phyloP scores from a whole-genome alignment of 192 early-diverging fungal species.

The Umbelopsis isabellina region DNA sequence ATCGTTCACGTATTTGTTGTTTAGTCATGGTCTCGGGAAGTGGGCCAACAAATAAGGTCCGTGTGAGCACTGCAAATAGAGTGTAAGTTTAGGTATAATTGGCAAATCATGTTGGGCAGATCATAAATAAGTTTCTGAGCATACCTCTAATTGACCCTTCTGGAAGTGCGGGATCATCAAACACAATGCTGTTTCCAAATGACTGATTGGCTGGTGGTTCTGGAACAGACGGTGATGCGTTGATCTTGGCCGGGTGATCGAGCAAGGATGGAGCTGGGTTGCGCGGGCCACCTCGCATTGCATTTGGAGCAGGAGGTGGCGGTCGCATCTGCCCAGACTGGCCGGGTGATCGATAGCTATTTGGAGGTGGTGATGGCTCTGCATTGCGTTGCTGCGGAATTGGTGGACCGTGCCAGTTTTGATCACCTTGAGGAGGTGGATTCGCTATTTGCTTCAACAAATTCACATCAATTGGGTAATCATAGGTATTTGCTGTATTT shows the following conservation, averaged over 20 bases:
- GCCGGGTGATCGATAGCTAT: background rate
- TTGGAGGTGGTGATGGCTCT: background rate
- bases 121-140: background rate
- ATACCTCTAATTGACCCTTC: constrained; percentile 37
- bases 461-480: no score
- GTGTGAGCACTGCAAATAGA: constrained; percentile 33
- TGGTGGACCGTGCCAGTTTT: no score
- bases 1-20: constrained; percentile 28
- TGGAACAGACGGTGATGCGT: background rate
- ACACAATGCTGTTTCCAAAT: background rate
- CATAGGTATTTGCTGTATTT: no score
- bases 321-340: background rate
- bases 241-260: constrained; percentile 2
- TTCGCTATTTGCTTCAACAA: no score
- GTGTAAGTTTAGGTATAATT: background rate
- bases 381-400: no score
- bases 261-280: constrained; percentile 8
- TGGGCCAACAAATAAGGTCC: constrained; percentile 43
- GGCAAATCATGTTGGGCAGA: background rate
- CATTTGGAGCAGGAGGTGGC: background rate
- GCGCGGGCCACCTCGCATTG: background rate
- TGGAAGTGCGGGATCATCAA: constrained; percentile 32
- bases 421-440: no score
- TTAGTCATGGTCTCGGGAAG: constrained; percentile 31
- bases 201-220: background rate